Conservation (phyloP, 2,329 filamentous ascomycete species). For the Purpureocillium lavendulum region DNA sequence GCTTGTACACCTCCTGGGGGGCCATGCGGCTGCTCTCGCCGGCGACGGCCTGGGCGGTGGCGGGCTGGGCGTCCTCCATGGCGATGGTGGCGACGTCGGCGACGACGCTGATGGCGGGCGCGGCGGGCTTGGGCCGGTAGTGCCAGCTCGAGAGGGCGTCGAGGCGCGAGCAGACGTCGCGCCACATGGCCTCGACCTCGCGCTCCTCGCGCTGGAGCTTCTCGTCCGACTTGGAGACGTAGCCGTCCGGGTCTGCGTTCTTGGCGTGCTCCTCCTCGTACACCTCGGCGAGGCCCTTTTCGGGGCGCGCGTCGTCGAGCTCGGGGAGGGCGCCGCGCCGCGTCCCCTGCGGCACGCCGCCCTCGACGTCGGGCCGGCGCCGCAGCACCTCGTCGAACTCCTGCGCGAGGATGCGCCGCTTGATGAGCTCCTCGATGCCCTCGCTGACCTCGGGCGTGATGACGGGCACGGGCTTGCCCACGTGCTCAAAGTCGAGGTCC, state of each 20-base stretch:
- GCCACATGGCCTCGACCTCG: constrained; percentile 79
- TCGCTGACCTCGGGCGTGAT: constrained; percentile 88
- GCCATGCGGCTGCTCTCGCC: constrained; percentile 69
- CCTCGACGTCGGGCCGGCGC: constrained; percentile 67
- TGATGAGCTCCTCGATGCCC: constrained; percentile 88
- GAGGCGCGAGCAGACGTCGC: constrained; percentile 67
- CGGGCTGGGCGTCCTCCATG: constrained; percentile 93
- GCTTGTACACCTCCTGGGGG: constrained; percentile 87
- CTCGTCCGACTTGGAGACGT: constrained; percentile 74
- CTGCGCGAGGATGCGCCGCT: constrained; percentile 78
- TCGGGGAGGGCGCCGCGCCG: constrained; percentile 64
- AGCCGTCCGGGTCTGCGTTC: constrained; percentile 66
- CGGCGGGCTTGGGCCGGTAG: constrained; percentile 83
- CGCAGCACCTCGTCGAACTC: constrained; percentile 90
- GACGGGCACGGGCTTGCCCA: constrained; percentile 89
- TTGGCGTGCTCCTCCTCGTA: constrained; percentile 91
- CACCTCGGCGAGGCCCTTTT: constrained; percentile 79
- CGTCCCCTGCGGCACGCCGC: constrained; percentile 47
- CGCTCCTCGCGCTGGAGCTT: constrained; percentile 74
- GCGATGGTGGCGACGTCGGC: constrained; percentile 83
- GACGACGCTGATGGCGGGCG: constrained; percentile 76
- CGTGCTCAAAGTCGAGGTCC: constrained; percentile 90
- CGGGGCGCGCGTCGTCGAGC: constrained; percentile 79
- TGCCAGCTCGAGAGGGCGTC: constrained; percentile 90
- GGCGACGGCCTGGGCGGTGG: constrained; percentile 65